Percentiles rank a stretch among this genome's conserved stretches.
phyloP scores from a whole-genome alignment of 2,329 filamentous ascomycete genomes.

The Tolypocladium sp. region DNA sequence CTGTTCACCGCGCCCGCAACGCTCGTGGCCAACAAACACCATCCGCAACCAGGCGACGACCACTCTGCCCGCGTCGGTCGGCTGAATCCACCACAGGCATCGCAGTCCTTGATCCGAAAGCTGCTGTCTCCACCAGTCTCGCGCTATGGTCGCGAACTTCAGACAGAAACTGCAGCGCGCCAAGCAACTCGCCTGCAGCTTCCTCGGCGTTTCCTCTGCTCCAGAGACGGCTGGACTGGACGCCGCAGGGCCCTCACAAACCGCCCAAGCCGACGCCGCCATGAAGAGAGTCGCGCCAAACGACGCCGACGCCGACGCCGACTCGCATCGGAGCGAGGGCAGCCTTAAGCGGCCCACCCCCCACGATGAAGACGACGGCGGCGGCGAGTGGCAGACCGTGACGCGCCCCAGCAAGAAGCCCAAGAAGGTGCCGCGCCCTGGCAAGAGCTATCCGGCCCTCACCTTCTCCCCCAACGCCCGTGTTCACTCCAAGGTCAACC shows the following conservation, averaged over 20 bases:
- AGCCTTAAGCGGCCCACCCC: conserved; percentile 41
- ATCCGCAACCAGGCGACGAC: background rate
- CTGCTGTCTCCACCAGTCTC: background rate
- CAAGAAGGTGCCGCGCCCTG: conserved; percentile 50
- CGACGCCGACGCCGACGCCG: conserved; percentile 6
- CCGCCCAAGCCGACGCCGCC: background rate
- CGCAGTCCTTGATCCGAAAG: background rate
- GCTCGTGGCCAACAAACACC: background rate
- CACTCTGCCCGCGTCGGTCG: background rate
- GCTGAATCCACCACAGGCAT: background rate
- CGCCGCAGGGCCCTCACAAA: background rate
- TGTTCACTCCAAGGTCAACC: conserved; percentile 52
- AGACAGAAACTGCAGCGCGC: conserved; percentile 9
- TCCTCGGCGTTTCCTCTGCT: conserved; percentile 4
- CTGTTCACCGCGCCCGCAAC: background rate
- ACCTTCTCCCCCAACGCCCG: conserved; percentile 47
- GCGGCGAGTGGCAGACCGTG: conserved; percentile 46
- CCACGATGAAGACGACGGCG: conserved; percentile 28
- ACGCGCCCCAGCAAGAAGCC: conserved; percentile 45
- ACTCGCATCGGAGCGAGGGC: conserved; percentile 20
- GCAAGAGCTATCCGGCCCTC: conserved; percentile 50
- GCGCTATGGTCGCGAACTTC: conserved; percentile 8
- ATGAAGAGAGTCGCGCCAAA: conserved; percentile 8
- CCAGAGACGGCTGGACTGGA: background rate
- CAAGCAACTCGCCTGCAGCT: conserved; percentile 7